Percentiles rank a stretch among this genome's conserved stretches.
Evolutionary conservation across 495 filamentous ascomycete species (phyloP).

Genomic region (Cercophora samala): DNA sequence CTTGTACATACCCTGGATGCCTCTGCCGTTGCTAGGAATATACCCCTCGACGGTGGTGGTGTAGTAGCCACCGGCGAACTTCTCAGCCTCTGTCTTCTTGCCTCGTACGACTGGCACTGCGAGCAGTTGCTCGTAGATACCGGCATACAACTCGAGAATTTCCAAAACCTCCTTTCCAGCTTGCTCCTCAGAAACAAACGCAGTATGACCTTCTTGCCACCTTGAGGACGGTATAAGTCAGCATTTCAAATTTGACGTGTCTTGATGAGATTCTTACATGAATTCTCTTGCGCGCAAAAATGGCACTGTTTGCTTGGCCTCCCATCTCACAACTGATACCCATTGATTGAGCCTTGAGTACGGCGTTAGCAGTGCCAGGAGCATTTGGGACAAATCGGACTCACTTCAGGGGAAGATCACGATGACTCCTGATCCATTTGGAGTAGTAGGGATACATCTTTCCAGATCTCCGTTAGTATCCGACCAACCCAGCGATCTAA

Average conservation of each 20-base stretch:
- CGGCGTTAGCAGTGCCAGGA: constrained; percentile 30
- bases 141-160: constrained; percentile 90
- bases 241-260: no score
- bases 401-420: constrained; percentile 73
- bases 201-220: constrained; percentile 98
- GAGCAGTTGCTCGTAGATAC: constrained; percentile 86
- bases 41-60: constrained; percentile 95
- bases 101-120: constrained; percentile 88
- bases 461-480: no score
- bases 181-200: constrained; percentile 73
- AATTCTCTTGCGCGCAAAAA: constrained; percentile 93
- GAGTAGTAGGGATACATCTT: constrained; percentile 51
- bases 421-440: constrained; percentile 88
- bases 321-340: constrained; percentile 97
- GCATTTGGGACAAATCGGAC: background rate
- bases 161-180: constrained; percentile 80
- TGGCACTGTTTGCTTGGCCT: constrained; percentile 95
- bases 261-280: constrained; percentile 35
- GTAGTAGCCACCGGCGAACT: constrained; percentile 93
- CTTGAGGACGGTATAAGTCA: no score
- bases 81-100: constrained; percentile 87
- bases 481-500: no score
- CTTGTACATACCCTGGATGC: constrained; percentile 71
- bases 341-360: constrained; percentile 73
- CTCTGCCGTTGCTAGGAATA: constrained; percentile 88